Conservation (phyloP, 1,284 basidiomycete species). For the Rhodotorula sp. region DNA sequence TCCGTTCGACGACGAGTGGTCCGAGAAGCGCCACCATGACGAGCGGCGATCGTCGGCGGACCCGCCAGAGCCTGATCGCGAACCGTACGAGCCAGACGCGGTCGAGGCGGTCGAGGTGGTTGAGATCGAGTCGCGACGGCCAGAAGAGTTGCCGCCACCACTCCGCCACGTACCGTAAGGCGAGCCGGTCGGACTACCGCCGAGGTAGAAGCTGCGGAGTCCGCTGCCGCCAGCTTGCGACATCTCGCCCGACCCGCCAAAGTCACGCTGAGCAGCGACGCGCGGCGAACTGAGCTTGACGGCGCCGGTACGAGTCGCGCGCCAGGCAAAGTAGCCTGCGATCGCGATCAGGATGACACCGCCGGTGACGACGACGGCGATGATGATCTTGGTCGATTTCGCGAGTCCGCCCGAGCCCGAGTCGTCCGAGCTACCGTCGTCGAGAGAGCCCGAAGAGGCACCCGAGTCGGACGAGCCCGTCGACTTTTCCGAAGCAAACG, state of each 20-base stretch:
- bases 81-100: conserved; percentile 5
- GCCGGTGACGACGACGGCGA: conserved; percentile 38
- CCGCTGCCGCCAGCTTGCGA: conserved; percentile 5
- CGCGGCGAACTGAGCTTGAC: conserved; percentile 19
- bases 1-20: conserved; percentile 24
- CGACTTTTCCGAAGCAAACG: conserved; percentile 19
- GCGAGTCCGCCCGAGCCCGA: not conserved
- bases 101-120: conserved; percentile 31
- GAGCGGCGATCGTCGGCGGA: conserved; percentile 14
- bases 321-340: conserved; percentile 36
- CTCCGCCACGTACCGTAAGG: conserved; percentile 4
- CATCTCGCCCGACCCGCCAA: conserved; percentile 4
- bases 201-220: conserved; percentile 32
- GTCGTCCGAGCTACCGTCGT: not conserved
- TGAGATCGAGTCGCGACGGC: conserved; percentile 23
- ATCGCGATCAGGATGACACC: conserved; percentile 35
- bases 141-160: not conserved
- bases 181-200: conserved; percentile 6
- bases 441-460: not conserved
- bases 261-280: conserved; percentile 2
- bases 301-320: conserved; percentile 37
- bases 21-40: conserved; percentile 38
- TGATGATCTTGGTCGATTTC: conserved; percentile 40
- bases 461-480: conserved; percentile 11
- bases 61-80: not conserved